A percentile compares a stretch with the other conserved stretches of the same genome.
Conservation (phyloP, 83 land plant species). For the Thuja plicata region DNA sequence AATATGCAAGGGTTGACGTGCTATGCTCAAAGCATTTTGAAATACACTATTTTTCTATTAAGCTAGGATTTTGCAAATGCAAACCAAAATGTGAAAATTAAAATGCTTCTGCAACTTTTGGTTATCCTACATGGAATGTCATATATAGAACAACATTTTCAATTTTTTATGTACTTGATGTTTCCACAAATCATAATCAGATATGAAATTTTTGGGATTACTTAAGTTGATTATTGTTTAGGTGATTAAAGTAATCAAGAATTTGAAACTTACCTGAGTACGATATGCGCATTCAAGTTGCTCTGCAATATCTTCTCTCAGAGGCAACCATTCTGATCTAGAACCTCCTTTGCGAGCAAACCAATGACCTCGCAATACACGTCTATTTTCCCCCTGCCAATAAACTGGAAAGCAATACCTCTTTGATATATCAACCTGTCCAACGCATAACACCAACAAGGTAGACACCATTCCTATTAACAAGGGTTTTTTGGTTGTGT, state of each 20-base stretch:
- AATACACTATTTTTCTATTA: neutral
- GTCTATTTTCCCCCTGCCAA: conserved; percentile 94
- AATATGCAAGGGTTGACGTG: neutral
- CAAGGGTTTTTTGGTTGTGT: no score
- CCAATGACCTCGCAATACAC: conserved; percentile 98
- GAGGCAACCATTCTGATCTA: conserved; percentile 86
- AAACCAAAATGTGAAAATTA: neutral
- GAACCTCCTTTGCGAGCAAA: conserved; percentile 91
- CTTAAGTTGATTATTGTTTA: neutral
- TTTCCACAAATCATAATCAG: neutral
- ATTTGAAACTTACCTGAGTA: conserved; percentile 54
- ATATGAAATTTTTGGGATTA: neutral
- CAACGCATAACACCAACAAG: neutral
- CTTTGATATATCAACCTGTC: conserved; percentile 81
- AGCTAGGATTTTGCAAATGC: neutral
- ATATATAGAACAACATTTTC: neutral
- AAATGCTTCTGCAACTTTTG: neutral
- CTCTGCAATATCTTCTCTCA: conserved; percentile 95
- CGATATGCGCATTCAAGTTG: conserved; percentile 94
- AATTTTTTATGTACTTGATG: neutral
- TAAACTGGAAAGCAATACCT: conserved; percentile 96
- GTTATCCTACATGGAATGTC: neutral
- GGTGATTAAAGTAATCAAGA: neutral
- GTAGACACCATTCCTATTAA: neutral
- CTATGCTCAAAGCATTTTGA: neutral